Evolutionary conservation across 768 basidiomycete genomes (phyloP).

Genomic region (Rhizopogon vinicolor): DNA sequence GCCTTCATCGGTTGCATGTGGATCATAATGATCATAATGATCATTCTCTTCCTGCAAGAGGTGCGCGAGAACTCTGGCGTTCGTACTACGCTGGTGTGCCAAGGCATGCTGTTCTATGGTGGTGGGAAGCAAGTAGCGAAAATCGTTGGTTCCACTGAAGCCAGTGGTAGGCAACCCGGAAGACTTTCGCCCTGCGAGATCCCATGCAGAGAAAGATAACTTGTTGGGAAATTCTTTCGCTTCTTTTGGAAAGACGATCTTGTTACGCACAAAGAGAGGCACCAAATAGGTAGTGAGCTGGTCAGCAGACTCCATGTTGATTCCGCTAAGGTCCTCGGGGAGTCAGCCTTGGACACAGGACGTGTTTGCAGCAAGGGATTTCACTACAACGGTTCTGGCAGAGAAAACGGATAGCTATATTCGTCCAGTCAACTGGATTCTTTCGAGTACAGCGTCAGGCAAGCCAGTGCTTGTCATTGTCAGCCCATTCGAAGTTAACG

Average conservation of each 20-base stretch:
- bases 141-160: constrained; percentile 56
- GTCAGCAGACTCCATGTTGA: too few relatives aligned
- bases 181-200: constrained; percentile 37
- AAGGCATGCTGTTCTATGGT: constrained; percentile 26
- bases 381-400: constrained; percentile 1
- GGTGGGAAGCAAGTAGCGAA: constrained; percentile 20
- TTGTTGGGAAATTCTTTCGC: constrained; percentile 35
- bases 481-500: constrained; percentile 38
- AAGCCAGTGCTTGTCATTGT: constrained; percentile 28
- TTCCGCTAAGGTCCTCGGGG: too few relatives aligned
- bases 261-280: constrained; percentile 38
- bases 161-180: constrained; percentile 34
- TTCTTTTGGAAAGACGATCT: constrained; percentile 45
- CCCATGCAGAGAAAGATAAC: constrained; percentile 49
- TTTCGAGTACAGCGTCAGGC: constrained; percentile 29
- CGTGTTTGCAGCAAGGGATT: constrained; percentile 13
- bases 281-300: too few relatives aligned
- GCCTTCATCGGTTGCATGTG: constrained; percentile 9
- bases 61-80: constrained; percentile 32
- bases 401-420: constrained; percentile 27
- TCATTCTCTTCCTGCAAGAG: constrained; percentile 32
- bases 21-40: constrained; percentile 27
- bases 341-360: constrained; percentile 12
- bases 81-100: constrained; percentile 35
- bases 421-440: constrained; percentile 40